Evolutionary conservation across 2,329 filamentous ascomycete species (phyloP).

Genomic region (Pseudogymnoascus sp.): DNA sequence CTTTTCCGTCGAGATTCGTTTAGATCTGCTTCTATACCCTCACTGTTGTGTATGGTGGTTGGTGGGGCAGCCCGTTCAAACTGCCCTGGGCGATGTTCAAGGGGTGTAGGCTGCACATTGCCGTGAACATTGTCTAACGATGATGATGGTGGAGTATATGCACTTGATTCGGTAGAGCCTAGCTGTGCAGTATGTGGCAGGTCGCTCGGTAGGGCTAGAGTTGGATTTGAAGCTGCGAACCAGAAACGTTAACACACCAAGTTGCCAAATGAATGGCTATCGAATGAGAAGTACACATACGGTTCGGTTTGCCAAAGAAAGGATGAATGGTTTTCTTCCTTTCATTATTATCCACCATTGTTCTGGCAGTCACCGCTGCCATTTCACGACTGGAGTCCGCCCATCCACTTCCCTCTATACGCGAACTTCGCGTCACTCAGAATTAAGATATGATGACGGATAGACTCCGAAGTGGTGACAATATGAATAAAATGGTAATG

Average conservation of each 20-base stretch:
- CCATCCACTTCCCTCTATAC: conserved; percentile 13
- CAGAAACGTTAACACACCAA: not conserved
- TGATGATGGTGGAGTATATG: not conserved
- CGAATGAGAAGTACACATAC: conserved; percentile 18
- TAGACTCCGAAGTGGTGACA: not conserved
- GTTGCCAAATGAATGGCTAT: not conserved
- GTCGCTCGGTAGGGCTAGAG: not conserved
- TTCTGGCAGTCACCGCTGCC: conserved; percentile 24
- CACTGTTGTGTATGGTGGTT: not conserved
- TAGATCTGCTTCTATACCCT: conserved; percentile 23
- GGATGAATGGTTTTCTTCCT: conserved; percentile 24
- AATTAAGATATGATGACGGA: not conserved
- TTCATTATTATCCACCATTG: conserved; percentile 24
- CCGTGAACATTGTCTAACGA: not conserved
- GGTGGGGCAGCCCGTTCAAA: not conserved
- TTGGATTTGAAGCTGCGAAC: not conserved
- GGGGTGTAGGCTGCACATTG: not conserved
- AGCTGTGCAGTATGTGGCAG: not conserved
- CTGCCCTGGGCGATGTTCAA: not conserved
- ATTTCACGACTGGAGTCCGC: conserved; percentile 16
- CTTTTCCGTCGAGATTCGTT: conserved; percentile 35
- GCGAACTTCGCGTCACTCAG: conserved; percentile 22
- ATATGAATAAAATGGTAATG: not conserved
- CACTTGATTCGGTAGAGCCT: not conserved
- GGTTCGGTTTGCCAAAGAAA: conserved; percentile 25